Base-by-base conservation (phyloP, 495 filamentous ascomycete species). In the Talaromyces liani region DNA sequence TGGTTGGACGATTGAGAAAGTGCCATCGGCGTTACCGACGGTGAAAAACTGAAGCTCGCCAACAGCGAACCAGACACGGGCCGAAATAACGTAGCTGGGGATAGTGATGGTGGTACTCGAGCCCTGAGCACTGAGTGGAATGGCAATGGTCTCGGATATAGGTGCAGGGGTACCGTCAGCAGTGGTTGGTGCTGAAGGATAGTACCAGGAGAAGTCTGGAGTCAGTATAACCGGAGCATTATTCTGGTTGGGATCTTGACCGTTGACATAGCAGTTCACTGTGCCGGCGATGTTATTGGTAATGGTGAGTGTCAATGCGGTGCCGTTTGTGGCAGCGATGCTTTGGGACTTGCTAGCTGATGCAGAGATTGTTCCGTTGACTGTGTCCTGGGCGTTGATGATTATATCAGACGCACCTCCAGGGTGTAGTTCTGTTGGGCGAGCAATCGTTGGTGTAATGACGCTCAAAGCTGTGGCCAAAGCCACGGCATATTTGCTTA, bases 41-140 rank as follows among this genome's bases (percentile, higher is more conserved):
- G 72, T 69, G 67, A 68, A 78, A 68, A 80, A 80, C 33, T 72
- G 58, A n/a, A 81, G 70, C 0, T 72, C 59, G n/a, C 79, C 75
- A n/a, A 73, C 70, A 18, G 73, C 68, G 51, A 80, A 68, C 72
- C 74, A 81, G 31, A 81, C 68, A 27, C 79, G 73, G 1, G 71
- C 77, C 1, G 77, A 73, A 57, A 64, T 72, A 36, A 79, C 67
- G 45, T 74, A 75, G 47, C 68, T 69, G 2, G 79, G 75, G 3
- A 80, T 67, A 0, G 68, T 75, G 62, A 81, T 67, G n/a, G 66
- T 67, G 61, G 68, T 73, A 9, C 70, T 75, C 63, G 70, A 65
- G 24, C 75, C 75, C 56, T 70, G 53, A 0, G 5, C 64, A 12
- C 65, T 68, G 33, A 80, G 59, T 1, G 69, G 62, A 8, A 77